Percentiles rank a stretch among this genome's conserved stretches.
phyloP scores from a whole-genome alignment of 768 basidiomycete genomes.

The Xerocomellus amylosporus region DNA sequence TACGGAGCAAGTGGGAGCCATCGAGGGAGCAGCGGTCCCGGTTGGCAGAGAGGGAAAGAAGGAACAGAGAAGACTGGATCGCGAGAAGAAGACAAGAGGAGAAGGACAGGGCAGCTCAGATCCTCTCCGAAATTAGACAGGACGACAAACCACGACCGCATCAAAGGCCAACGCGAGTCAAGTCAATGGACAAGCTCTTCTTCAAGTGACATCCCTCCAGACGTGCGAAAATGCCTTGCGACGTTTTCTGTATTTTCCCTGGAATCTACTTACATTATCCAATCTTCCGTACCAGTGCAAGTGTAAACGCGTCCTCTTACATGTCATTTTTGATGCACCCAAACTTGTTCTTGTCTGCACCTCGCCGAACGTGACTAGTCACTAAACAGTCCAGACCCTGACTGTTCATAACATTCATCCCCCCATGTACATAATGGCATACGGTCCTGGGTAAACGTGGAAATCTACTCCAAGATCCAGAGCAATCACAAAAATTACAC shows the following conservation, averaged over 20 bases:
- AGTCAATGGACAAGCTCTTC: conserved; percentile 38
- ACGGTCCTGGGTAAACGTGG: background rate
- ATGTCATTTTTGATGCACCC: conserved; percentile 6
- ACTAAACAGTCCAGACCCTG: background rate
- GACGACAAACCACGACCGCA: conserved; percentile 10
- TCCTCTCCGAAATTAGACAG: conserved; percentile 23
- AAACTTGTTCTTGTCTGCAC: background rate
- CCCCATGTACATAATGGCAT: conserved; percentile 7
- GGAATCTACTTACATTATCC: background rate
- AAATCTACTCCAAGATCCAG: background rate
- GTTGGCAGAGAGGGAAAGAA: conserved; percentile 51
- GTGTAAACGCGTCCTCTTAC: conserved; percentile 7
- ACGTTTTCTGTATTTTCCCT: background rate
- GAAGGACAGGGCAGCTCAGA: conserved; percentile 36
- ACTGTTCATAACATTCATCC: too few relatives aligned
- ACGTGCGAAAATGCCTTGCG: conserved; percentile 13
- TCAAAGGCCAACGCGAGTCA: conserved; percentile 23
- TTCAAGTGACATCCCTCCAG: conserved; percentile 35
- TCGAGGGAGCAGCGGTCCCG: conserved; percentile 48
- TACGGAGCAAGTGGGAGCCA: conserved; percentile 74
- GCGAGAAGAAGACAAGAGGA: conserved; percentile 43
- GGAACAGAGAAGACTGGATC: conserved; percentile 39
- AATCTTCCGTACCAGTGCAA: background rate
- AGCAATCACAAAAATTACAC: conserved; percentile 5
- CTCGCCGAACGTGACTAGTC: background rate